Conservation (phyloP, 345 rosid genomes). For the Bruguiera gymnorhiza region DNA sequence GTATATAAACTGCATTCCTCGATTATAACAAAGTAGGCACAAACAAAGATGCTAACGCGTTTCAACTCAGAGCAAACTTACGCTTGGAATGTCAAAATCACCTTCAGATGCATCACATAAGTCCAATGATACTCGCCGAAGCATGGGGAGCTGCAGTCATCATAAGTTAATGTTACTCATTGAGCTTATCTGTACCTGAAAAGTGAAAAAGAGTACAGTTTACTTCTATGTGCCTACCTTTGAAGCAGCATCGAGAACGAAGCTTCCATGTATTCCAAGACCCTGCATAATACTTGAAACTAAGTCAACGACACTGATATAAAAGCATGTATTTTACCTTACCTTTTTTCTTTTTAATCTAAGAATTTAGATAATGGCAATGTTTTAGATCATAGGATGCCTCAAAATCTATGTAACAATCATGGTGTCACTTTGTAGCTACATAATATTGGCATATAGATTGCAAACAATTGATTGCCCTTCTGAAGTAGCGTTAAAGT, state of each 20-base stretch:
- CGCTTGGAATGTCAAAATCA: constrained; percentile 57
- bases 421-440: not conserved
- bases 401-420: not conserved
- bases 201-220: not conserved
- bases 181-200: constrained; percentile 4
- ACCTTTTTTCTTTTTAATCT: not conserved
- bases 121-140: constrained; percentile 60
- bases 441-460: too few relatives aligned
- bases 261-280: constrained; percentile 45
- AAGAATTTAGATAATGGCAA: not conserved
- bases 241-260: constrained; percentile 59
- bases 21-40: not conserved
- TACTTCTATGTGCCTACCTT: constrained; percentile 36
- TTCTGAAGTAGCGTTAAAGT: not conserved
- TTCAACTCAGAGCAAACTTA: constrained; percentile 26
- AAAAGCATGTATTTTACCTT: not conserved
- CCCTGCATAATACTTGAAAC: constrained; percentile 44
- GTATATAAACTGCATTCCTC: not conserved
- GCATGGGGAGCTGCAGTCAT: constrained; percentile 59
- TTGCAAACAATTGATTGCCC: not conserved
- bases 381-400: not conserved
- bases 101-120: constrained; percentile 71
- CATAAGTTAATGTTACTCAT: not conserved
- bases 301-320: not conserved
- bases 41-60: not conserved